Percentiles rank a stretch among this genome's conserved stretches.
These are phyloP conservation scores for Vaccinium vitisidaea DNA, from an alignment of 148 eudicot species.

Conservation along the genomic window DNA sequence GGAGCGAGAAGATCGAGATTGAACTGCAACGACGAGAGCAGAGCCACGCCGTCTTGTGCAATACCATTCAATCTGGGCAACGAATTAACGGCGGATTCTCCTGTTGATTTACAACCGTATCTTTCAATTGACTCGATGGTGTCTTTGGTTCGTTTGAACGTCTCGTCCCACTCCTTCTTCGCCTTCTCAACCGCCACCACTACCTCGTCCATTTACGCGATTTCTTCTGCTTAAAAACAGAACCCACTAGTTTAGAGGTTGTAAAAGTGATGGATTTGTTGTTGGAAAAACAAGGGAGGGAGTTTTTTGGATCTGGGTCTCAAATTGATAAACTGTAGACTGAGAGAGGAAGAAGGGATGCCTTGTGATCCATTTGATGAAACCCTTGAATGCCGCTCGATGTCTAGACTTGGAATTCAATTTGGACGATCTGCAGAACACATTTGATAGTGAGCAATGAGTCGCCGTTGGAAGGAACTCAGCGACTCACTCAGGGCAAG, in stretches of 20 bases:
- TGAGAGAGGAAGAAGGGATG: no score
- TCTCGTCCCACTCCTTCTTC: slow-evolving; percentile 73
- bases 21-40: slow-evolving; percentile 63
- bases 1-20: slow-evolving; percentile 86
- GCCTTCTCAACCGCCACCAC: slow-evolving; percentile 68
- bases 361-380: no score
- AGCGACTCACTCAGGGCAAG: no score
- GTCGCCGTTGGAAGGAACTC: no score
- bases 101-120: slow-evolving; percentile 41
- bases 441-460: no score
- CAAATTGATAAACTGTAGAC: no score
- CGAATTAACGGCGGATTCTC: slow-evolving; percentile 31
- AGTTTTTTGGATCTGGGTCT: neutral
- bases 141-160: slow-evolving; percentile 42
- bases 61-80: slow-evolving; percentile 79
- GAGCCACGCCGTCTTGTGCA: slow-evolving; percentile 73
- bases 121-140: slow-evolving; percentile 70
- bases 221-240: no score
- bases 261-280: neutral
- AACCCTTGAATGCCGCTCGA: no score
- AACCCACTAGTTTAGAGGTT: neutral
- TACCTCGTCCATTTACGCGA: slow-evolving; percentile 59
- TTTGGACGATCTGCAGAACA: no score
- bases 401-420: no score
- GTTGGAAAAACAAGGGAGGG: neutral